Evolutionary conservation across 1,139 yeast genomes (phyloP).

Genomic region (Geotrichum carabidarum): DNA sequence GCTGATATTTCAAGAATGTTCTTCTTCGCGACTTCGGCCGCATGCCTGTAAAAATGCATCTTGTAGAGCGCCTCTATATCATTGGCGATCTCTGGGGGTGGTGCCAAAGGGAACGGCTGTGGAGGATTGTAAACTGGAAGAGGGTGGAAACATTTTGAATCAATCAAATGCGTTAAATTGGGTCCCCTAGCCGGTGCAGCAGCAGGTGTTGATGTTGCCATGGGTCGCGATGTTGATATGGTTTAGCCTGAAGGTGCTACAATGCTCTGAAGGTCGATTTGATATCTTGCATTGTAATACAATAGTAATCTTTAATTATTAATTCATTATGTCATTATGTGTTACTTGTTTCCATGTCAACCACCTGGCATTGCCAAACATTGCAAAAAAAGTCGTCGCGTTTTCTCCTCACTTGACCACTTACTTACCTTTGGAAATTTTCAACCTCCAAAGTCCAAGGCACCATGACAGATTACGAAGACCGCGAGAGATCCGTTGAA

Average conservation of each 20-base stretch:
- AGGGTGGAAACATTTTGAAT: constrained; percentile 26
- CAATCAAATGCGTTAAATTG: constrained; percentile 23
- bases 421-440: neutral
- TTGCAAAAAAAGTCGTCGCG: neutral
- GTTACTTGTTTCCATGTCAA: neutral
- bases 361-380: too few relatives aligned
- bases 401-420: neutral
- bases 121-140: constrained; percentile 27
- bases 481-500: constrained; percentile 20
- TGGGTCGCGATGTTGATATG: neutral
- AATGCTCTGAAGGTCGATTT: neutral
- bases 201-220: neutral
- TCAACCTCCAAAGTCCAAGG: neutral
- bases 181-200: neutral
- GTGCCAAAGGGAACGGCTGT: constrained; percentile 23
- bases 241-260: neutral
- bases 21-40: constrained; percentile 26
- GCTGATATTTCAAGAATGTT: constrained; percentile 18
- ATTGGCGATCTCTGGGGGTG: constrained; percentile 20
- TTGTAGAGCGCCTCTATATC: constrained; percentile 22
- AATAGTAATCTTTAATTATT: too few relatives aligned
- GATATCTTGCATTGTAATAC: too few relatives aligned
- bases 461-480: constrained; percentile 21
- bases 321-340: neutral
- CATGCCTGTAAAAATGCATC: constrained; percentile 25